Conservation (phyloP, 2,329 filamentous ascomycete species). For the Pestalotiopsis sp. region DNA sequence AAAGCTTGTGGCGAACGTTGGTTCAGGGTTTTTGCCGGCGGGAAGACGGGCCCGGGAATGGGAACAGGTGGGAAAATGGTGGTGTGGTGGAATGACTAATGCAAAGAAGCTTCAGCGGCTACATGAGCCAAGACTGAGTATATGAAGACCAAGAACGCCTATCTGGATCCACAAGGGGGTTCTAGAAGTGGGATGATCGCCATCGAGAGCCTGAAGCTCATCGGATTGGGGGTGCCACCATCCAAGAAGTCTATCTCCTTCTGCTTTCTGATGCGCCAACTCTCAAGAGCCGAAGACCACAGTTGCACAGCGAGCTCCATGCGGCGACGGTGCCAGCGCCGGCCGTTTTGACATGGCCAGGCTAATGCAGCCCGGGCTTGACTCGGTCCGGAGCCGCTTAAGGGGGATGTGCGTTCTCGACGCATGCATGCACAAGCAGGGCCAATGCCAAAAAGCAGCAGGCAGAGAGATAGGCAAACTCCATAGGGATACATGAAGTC, state of each 20-base stretch:
- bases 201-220: background rate
- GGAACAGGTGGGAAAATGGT: background rate
- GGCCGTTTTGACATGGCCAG: background rate
- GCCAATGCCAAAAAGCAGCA: background rate
- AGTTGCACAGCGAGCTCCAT: background rate
- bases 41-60: background rate
- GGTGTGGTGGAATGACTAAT: background rate
- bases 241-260: background rate
- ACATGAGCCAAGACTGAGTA: background rate
- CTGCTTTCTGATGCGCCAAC: background rate
- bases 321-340: background rate
- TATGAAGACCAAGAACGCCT: background rate
- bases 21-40: background rate
- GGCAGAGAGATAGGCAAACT: background rate
- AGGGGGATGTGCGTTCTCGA: background rate
- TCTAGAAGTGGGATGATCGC: background rate
- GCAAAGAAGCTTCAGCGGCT: background rate
- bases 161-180: background rate
- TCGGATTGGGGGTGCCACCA: too few species aligned
- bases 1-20: background rate
- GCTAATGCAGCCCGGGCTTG: conserved; percentile 7
- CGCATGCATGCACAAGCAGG: background rate
- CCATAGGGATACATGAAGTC: background rate
- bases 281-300: background rate
- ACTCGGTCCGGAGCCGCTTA: conserved; percentile 10